Conservation (phyloP, 176 grass and related monocot genomes). For the Rhipidocladum racemiflorum region DNA sequence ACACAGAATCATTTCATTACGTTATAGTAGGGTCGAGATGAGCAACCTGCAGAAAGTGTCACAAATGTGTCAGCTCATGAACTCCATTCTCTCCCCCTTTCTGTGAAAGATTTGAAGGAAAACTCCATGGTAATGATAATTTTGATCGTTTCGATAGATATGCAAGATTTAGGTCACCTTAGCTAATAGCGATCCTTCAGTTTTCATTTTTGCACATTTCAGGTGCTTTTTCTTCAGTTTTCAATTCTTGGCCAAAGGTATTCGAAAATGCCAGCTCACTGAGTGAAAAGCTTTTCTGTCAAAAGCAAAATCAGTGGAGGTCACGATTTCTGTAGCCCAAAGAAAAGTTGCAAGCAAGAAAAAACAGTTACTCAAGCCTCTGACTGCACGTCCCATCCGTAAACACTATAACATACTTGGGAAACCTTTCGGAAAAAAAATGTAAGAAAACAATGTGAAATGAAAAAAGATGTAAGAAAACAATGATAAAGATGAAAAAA, state of each 20-base stretch:
- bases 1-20: background rate
- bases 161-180: background rate
- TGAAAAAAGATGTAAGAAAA: background rate
- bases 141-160: background rate
- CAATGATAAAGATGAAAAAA: background rate
- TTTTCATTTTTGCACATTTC: background rate
- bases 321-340: background rate
- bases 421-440: background rate
- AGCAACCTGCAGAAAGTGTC: background rate
- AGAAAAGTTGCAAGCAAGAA: background rate
- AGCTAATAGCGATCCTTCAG: background rate
- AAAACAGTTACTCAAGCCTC: background rate
- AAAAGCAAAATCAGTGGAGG: background rate
- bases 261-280: background rate
- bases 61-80: background rate
- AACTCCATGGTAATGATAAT: background rate
- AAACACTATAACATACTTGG: background rate
- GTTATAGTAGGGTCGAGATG: background rate
- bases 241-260: background rate
- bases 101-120: background rate
- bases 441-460: background rate
- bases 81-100: background rate
- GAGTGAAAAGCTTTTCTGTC: background rate
- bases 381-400: too few relatives aligned
- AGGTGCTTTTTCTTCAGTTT: background rate